A percentile compares a stretch with the other conserved stretches of the same genome.
Conservation (phyloP, 78 protist genomes). For the Corallochytrium limacisporum region DNA sequence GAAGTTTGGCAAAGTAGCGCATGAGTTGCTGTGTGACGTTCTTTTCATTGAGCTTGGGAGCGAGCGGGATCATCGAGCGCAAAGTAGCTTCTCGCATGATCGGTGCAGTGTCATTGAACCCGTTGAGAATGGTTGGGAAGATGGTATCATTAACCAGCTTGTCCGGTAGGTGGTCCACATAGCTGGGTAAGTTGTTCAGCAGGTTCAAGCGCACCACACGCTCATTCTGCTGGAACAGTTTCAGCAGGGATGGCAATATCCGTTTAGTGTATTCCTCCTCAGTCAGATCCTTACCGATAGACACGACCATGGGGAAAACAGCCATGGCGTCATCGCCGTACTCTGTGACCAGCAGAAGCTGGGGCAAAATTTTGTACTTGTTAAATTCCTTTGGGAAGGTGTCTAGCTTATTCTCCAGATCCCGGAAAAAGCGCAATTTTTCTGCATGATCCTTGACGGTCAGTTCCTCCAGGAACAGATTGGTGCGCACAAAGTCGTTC, state of each 20-base stretch:
- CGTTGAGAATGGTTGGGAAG: conserved; percentile 40
- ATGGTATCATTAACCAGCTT: conserved; percentile 32
- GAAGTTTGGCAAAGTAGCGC: conserved; percentile 50
- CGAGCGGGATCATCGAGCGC: conserved; percentile 40
- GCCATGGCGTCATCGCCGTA: conserved; percentile 18
- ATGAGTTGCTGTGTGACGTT: conserved; percentile 28
- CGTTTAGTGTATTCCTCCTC: conserved; percentile 29
- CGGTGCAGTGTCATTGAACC: conserved; percentile 24
- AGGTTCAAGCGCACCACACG: conserved; percentile 47
- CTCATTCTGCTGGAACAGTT: conserved; percentile 53
- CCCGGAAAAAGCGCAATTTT: conserved; percentile 45
- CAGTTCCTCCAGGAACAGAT: conserved; percentile 39
- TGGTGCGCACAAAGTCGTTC: conserved; percentile 35
- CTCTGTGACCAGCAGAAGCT: conserved; percentile 43
- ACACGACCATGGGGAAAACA: conserved; percentile 33
- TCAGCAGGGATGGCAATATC: conserved; percentile 30
- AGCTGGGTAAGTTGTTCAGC: conserved; percentile 45
- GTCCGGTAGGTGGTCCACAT: conserved; percentile 28
- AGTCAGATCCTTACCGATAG: conserved; percentile 35
- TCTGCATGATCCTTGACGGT: conserved; percentile 47
- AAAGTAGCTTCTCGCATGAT: conserved; percentile 43
- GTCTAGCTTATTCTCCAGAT: conserved; percentile 31
- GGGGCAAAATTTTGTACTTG: conserved; percentile 55
- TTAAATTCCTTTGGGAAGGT: conserved; percentile 31
- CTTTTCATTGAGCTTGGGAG: conserved; percentile 35